Conservation (phyloP, 2,329 filamentous ascomycete genomes). For the Neoascochyta sp. region DNA sequence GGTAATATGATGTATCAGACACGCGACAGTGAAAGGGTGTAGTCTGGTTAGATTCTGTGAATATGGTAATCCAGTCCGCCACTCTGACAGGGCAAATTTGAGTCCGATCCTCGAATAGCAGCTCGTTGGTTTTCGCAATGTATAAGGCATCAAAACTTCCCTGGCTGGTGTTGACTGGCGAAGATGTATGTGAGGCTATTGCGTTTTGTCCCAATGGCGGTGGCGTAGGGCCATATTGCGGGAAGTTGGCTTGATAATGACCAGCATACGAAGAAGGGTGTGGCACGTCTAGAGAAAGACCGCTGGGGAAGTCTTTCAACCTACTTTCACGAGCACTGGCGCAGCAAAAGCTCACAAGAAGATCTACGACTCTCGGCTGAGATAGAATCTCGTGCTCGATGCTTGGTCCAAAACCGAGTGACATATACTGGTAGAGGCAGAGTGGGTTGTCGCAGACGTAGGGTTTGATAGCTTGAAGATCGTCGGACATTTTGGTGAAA, state of each 20-base stretch:
- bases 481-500: conserved; percentile 62
- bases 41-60: conserved; percentile 10
- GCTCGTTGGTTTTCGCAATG: no score
- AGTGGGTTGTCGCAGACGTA: conserved; percentile 70
- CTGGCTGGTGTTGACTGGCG: no score
- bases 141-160: no score
- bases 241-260: no score
- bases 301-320: conserved; percentile 55
- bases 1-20: conserved; percentile 43
- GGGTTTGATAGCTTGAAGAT: conserved; percentile 69
- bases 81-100: conserved; percentile 36
- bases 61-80: conserved; percentile 54
- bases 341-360: conserved; percentile 81
- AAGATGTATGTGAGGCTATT: no score
- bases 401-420: conserved; percentile 77
- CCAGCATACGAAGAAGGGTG: conserved; percentile 17
- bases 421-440: conserved; percentile 85
- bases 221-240: no score
- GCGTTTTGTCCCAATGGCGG: no score
- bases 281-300: conserved; percentile 55
- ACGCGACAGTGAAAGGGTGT: conserved; percentile 50
- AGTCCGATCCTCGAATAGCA: conserved; percentile 41
- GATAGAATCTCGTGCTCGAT: conserved; percentile 79
- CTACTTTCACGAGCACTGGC: conserved; percentile 45
- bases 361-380: conserved; percentile 78